Base-by-base conservation (phyloP, 2,329 filamentous ascomycete genomes). In the Didymella segeticola region DNA sequence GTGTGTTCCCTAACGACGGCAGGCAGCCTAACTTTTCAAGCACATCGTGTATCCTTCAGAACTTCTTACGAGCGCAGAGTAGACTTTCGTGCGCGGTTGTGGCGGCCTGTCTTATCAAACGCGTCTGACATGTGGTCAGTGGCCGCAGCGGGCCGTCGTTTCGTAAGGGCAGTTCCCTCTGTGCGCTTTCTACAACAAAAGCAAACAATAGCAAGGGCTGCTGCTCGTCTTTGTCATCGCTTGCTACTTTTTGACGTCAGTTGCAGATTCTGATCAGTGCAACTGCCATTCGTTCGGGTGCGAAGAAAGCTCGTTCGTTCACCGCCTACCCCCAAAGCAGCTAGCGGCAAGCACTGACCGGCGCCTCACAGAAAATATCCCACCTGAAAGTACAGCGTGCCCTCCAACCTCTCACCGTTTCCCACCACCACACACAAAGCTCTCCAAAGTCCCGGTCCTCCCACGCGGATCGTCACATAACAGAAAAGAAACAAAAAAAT, bases 401-500 rank as follows among this genome's bases (percentile, higher is more conserved):
- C 39, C 48, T 53, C 38, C 38, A 56, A 48, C 47, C 38, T 54
- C 39, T 20, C 36, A 56, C 53, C 53, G 53, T 56, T 56, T 51
- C 36, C 47, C 42, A 43, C 53, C 53, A 51, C 53, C 63, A 61
- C 63, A 61, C 63, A 63, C 64, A 56, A 52, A 55, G 57, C 53
- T 59, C 61, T 57, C 61, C 66, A 59, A 68, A 64, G 61, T 63
- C 61, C 63, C 64, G 66, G 65, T 70, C 64, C 70, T 58, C 62
- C 47, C 31, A 64, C 62, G 67, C 61, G 69, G 61, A 67, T 61
- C 63, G 57, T 56, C 56, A 49, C 68, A 72, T 69, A 73, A 69
- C 67, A 68, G 66, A 72, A 73, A 72, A 73, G 66, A 65, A 63
- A 64, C 66, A 72, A 73, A 74, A 74, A 74, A 72, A 71, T 66